Evolutionary conservation across 2,329 filamentous ascomycete genomes (phyloP).

Genomic region (Cladosporium sp.): DNA sequence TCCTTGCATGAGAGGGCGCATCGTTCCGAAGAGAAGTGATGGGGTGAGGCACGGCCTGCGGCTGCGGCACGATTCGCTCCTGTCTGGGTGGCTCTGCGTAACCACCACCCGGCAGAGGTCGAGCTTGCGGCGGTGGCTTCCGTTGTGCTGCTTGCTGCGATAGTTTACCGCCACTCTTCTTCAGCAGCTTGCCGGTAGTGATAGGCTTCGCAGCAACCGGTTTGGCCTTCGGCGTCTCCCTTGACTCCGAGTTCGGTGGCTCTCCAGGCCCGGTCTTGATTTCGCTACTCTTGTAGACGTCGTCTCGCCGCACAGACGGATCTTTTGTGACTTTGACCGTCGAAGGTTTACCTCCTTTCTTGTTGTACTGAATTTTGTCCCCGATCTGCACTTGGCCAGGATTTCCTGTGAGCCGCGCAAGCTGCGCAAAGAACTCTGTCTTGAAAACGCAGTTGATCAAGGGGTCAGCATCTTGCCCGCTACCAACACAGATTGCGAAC

Average conservation of each 20-base stretch:
- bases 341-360: conserved; percentile 92
- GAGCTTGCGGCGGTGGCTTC: conserved; percentile 44
- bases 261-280: conserved; percentile 85
- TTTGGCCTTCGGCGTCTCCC: conserved; percentile 79
- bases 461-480: conserved; percentile 87
- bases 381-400: conserved; percentile 75
- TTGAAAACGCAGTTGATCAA: conserved; percentile 90
- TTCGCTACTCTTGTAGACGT: conserved; percentile 89
- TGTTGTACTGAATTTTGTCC: conserved; percentile 89
- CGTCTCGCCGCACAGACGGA: conserved; percentile 61
- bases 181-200: conserved; percentile 86
- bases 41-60: conserved; percentile 39
- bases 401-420: conserved; percentile 63
- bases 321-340: conserved; percentile 88
- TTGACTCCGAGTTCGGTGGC: conserved; percentile 72
- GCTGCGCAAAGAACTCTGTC: conserved; percentile 92
- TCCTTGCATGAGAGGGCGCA: conserved; percentile 34
- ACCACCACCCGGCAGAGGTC: conserved; percentile 27
- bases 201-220: conserved; percentile 83
- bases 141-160: conserved; percentile 46
- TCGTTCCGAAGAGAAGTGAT: conserved; percentile 46
- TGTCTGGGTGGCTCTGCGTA: conserved; percentile 15
- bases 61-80: conserved; percentile 25
- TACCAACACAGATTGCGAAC: conserved; percentile 89
- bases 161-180: conserved; percentile 64